phyloP scores from a whole-genome alignment of 2,329 filamentous ascomycete genomes.

The Calonectria ilicicola region DNA sequence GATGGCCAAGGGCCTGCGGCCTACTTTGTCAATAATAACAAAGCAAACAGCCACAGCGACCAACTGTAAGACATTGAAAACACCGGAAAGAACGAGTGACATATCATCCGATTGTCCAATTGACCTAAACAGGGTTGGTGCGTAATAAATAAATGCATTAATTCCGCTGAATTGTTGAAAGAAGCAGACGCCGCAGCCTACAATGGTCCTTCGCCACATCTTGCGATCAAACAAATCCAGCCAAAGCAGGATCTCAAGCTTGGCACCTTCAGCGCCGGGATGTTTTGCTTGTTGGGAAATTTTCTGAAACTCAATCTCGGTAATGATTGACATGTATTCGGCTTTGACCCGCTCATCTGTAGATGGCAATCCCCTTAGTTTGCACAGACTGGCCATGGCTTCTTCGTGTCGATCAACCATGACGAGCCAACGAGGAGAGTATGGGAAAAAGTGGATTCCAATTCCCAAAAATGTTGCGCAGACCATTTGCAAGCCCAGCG shows the following conservation, averaged over 20 bases:
- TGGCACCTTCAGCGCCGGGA: constrained; percentile 44
- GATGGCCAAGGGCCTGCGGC: constrained; percentile 57
- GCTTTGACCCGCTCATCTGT: constrained; percentile 56
- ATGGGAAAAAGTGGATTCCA: constrained; percentile 59
- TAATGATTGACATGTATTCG: constrained; percentile 62
- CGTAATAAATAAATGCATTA: constrained; percentile 57
- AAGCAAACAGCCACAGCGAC: constrained; percentile 46
- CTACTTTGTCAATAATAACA: constrained; percentile 56
- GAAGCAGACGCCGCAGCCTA: constrained; percentile 20
- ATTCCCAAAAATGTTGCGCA: constrained; percentile 40
- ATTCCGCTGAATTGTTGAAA: constrained; percentile 27
- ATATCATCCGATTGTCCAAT: constrained; percentile 35
- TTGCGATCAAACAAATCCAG: constrained; percentile 57
- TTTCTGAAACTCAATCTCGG: constrained; percentile 60
- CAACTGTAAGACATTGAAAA: constrained; percentile 57
- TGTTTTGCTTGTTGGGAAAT: constrained; percentile 17
- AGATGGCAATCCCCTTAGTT: constrained; percentile 53
- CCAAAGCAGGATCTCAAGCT: constrained; percentile 59
- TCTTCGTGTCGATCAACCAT: constrained; percentile 53
- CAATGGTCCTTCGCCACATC: constrained; percentile 19
- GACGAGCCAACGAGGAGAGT: constrained; percentile 59
- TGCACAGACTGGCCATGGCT: constrained; percentile 50
- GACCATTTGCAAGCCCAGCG: constrained; percentile 56
- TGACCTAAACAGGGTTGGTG: constrained; percentile 50
- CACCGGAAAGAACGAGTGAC: constrained; percentile 55